Base-by-base conservation (phyloP, 495 filamentous ascomycete genomes). In the Xylaria flabelliformis region DNA sequence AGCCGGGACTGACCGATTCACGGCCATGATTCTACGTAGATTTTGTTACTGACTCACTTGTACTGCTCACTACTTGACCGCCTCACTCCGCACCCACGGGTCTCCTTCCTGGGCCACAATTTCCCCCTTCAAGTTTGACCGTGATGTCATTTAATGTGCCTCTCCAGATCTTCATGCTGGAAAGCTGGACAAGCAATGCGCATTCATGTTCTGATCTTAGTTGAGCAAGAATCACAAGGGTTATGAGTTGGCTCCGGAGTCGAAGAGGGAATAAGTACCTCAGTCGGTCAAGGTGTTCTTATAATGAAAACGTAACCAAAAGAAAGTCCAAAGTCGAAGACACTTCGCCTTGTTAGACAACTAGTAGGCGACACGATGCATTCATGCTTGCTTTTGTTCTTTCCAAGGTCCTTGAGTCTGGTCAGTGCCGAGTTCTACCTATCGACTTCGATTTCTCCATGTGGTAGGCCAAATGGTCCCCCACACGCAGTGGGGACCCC, bases 401-500 rank as follows among this genome's bases (percentile, higher is more conserved):
- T 51, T 32, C 15, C 13, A 26, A 10, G n/a, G 10, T 2, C 59
- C 56, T 12, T 29, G 21, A 41, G 34, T 65, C 41, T 46, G 53
- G n/a, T 39, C 67, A 48, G 41, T 69, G 67, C 53, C 67, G 67
- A 61, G 67, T 61, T 29, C 56, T 50, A 58, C 34, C 42, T 48
- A 58, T 62, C 51, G 67, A 62, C 55, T 44, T 64, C 68, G 26
- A 29, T 2, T 29, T 53, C 29, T 55, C 6, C 36, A 44, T 56
- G 44, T 12, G 44, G 48, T 39, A 44, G 19, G 55, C 44, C 59
- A 56, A 70, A 62, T 70, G 68, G 56, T 41, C 34, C 68, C 68
- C 68, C 68, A 70, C 68, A 70, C 58, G 46, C 34, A 34, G 68
- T 70, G 69, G 69, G 58, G 61, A 56, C 46, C 69, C 69, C 69